Percentiles rank a stretch among this genome's conserved stretches.
Evolutionary conservation across 1,284 basidiomycete genomes (phyloP).

Genomic region (Marasmius tenuissimus): DNA sequence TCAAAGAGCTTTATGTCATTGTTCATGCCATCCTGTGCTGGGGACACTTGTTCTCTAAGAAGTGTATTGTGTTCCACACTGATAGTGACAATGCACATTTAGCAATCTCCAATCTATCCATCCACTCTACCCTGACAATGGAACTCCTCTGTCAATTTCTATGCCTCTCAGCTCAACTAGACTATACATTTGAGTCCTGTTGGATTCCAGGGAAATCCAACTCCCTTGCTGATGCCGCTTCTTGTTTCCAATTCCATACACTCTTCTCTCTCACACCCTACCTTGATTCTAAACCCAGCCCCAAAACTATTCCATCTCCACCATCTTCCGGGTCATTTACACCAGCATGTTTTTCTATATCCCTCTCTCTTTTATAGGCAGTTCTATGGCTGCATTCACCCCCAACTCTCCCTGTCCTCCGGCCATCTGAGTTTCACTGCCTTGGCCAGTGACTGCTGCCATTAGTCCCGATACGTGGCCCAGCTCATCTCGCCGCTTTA

Average conservation of each 20-base stretch:
- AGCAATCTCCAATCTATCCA: not conserved
- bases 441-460: no score
- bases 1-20: slow-evolving; percentile 23
- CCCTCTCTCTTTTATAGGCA: no score
- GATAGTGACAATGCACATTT: not conserved
- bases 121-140: not conserved
- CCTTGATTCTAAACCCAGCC: not conserved
- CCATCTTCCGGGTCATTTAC: no score
- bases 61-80: not conserved
- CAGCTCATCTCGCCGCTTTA: no score
- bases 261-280: not conserved
- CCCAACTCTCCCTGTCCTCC: no score
- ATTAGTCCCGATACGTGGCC: no score
- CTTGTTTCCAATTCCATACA: not conserved
- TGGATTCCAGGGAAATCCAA: slow-evolving; percentile 3
- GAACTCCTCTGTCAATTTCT: not conserved
- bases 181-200: slow-evolving; percentile 4
- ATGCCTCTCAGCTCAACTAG: slow-evolving; percentile 1
- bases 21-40: slow-evolving; percentile 20
- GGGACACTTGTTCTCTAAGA: slow-evolving; percentile 12
- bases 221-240: slow-evolving; percentile 9
- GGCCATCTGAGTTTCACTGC: no score
- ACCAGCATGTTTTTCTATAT: no score
- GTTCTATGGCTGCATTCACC: no score
- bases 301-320: no score